phyloP scores from a whole-genome alignment of 805 yeast genomes.

The Saccharomycopsis olivae region DNA sequence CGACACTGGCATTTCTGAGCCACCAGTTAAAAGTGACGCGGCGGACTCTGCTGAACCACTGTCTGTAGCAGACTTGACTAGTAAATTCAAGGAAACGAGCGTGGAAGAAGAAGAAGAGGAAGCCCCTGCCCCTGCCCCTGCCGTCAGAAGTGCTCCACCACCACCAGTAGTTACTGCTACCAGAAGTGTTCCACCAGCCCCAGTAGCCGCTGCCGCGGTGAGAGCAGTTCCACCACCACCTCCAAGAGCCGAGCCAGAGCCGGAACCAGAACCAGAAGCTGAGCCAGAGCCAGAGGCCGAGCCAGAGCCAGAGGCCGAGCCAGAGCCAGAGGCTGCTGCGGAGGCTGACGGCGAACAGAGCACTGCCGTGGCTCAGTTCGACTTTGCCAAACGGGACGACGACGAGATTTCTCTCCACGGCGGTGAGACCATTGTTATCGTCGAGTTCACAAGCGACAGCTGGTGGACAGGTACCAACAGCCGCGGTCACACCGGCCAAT shows the following conservation, averaged over 20 bases:
- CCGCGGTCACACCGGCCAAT: slow-evolving; percentile 32
- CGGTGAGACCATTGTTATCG: slow-evolving; percentile 55
- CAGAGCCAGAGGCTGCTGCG: slow-evolving; percentile 21
- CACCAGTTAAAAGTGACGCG: slow-evolving; percentile 25
- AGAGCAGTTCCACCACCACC: slow-evolving; percentile 22
- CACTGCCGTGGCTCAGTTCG: slow-evolving; percentile 77
- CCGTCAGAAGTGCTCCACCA: not conserved
- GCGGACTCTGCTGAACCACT: not conserved
- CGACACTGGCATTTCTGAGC: slow-evolving; percentile 22
- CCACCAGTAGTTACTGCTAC: slow-evolving; percentile 18
- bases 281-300: slow-evolving; percentile 21
- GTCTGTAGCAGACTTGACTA: slow-evolving; percentile 17
- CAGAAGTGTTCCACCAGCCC: slow-evolving; percentile 23
- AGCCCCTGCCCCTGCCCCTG: slow-evolving; percentile 4
- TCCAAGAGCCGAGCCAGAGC: slow-evolving; percentile 21
- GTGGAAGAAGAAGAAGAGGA: slow-evolving; percentile 1
- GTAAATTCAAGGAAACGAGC: slow-evolving; percentile 22
- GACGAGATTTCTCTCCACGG: slow-evolving; percentile 60
- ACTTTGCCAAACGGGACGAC: slow-evolving; percentile 65
- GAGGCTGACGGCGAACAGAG: too few species aligned
- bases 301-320: slow-evolving; percentile 22
- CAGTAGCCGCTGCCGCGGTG: slow-evolving; percentile 20
- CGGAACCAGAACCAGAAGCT: slow-evolving; percentile 20
- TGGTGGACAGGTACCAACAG: slow-evolving; percentile 41
- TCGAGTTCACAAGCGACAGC: slow-evolving; percentile 43